Conservation (phyloP, 306 rosid species). For the Styphnolobium japonicum region DNA sequence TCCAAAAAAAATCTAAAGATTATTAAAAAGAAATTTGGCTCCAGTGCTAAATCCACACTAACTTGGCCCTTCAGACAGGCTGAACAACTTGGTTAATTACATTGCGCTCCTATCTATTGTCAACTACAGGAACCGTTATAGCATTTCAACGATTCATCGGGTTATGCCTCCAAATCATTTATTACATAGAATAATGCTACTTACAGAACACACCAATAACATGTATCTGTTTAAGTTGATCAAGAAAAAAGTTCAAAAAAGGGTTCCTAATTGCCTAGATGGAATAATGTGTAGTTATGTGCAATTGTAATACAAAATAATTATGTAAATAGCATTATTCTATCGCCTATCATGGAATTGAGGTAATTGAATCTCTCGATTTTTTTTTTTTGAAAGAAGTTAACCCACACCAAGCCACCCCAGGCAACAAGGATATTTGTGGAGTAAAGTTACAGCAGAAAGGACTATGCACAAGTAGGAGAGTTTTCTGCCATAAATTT, state of each 20-base stretch:
- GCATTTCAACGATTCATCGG: too few species aligned
- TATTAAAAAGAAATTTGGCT: too few species aligned
- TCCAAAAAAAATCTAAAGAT: too few species aligned
- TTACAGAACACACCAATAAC: too few species aligned
- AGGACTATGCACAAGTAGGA: not conserved
- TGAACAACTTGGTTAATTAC: not conserved
- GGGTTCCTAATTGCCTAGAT: too few species aligned
- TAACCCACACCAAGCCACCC: not conserved
- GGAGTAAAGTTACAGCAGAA: not conserved
- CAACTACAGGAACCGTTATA: too few species aligned
- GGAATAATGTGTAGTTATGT: not conserved
- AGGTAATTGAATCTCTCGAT: not conserved
- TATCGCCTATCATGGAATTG: not conserved
- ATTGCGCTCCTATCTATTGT: not conserved
- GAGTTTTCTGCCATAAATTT: conserved; percentile 15
- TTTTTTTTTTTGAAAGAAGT: not conserved
- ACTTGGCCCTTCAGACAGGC: not conserved
- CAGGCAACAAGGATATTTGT: not conserved
- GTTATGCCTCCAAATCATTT: too few species aligned
- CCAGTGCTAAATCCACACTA: too few species aligned
- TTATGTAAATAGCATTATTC: not conserved
- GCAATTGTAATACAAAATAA: not conserved
- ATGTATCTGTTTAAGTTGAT: too few species aligned
- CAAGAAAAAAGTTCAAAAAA: too few species aligned
- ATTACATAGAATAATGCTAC: too few species aligned